Base-by-base conservation (phyloP, 768 basidiomycete genomes). In the Sporobolomyces pararoseus region DNA sequence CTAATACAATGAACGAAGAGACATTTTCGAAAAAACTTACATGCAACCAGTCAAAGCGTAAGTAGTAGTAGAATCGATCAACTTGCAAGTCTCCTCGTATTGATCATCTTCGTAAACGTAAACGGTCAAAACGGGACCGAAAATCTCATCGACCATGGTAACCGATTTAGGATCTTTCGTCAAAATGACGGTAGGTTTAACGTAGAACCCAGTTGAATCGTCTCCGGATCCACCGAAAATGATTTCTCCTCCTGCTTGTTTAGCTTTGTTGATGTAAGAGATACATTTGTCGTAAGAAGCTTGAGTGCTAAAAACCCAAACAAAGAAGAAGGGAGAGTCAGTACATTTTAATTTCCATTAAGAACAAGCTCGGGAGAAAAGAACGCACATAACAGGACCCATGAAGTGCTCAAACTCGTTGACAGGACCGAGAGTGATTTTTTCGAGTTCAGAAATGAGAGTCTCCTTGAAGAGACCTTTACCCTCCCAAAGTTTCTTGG, bases 41-140 rank as follows among this genome's bases (percentile, higher is more conserved):
- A 96, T 90, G 16, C 94, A 83, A 42, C 96, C 96, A n/a, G 96
- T 99, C 34, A 99, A 82, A 4, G 87, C 96, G 79, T 99, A 99
- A 53, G 84, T 81, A 35, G 92, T 89, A 0, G 94, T 90, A 27
- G 83, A 82, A 81, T 98, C 89, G 77, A 98, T 87, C 58, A 98
- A 81, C 49, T 91, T 87, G 72, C 91, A 84, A 0, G 89, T 95
- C 80, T 89, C 83, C 69, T 96, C 91, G 73, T 85, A 96, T 66
- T 95, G 85, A 25, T 80, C 84, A 77, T 98, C 95, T 68, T 91
- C 86, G 78, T 88, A 99, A 3, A 97, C 87, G 80, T 85, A 97
- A 66, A 89, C 91, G 42, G 94, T 95, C 61, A 97, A 76, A 42
- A 98, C 94, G 31, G 96, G 96, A 1, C 96, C 96, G 76, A 99